phyloP scores from a whole-genome alignment of 768 basidiomycete genomes.

The Rhodosporidiobolus odoratus region DNA sequence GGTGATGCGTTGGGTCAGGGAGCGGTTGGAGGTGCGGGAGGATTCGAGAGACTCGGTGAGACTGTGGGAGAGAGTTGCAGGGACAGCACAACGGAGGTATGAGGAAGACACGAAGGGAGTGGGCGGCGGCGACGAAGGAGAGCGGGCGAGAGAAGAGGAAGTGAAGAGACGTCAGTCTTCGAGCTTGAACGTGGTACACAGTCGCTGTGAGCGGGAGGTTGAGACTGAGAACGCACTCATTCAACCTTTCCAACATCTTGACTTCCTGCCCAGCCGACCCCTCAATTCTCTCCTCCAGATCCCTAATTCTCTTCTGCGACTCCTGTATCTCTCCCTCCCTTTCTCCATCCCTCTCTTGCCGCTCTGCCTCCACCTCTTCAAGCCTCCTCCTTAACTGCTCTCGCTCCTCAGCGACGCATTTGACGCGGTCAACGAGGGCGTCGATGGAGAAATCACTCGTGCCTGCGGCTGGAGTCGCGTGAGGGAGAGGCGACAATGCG shows the following conservation, averaged over 20 bases:
- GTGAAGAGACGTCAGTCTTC: conserved; percentile 1
- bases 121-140: conserved; percentile 1
- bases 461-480: too few relatives aligned
- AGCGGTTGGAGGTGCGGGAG: conserved; percentile 59
- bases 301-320: conserved; percentile 67
- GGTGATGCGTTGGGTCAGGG: conserved; percentile 55
- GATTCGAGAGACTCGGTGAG: conserved; percentile 62
- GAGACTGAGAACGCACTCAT: conserved; percentile 47
- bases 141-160: background rate
- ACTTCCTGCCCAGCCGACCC: conserved; percentile 55
- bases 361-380: conserved; percentile 51
- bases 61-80: conserved; percentile 34
- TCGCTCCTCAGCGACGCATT: too few relatives aligned
- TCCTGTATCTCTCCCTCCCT: conserved; percentile 69
- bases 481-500: too few relatives aligned
- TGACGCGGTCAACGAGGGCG: conserved; percentile 53
- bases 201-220: too few relatives aligned
- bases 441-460: conserved; percentile 67
- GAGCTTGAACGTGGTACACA: too few relatives aligned
- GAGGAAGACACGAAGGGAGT: conserved; percentile 12
- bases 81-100: background rate
- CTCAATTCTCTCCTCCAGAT: conserved; percentile 69
- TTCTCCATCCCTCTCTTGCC: conserved; percentile 77
- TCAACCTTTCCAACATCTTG: conserved; percentile 50
- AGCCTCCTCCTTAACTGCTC: background rate